Conservation (phyloP, 805 yeast species). For the Ogataea parapolymorpha region DNA sequence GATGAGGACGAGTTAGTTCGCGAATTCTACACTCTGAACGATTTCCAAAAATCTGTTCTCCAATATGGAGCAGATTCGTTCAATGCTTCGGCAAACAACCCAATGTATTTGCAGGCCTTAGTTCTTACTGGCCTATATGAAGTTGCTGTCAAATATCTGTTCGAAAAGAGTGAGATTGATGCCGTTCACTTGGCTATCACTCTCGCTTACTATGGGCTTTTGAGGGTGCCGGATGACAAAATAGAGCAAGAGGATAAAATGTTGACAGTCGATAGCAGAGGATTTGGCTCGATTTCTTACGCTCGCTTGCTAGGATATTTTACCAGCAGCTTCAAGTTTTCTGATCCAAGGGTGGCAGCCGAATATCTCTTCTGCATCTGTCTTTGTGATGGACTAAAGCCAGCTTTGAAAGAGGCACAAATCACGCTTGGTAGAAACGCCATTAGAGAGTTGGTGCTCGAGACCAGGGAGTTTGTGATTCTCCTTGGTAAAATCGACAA, state of each 20-base stretch:
- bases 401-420: constrained; percentile 37
- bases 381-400: constrained; percentile 39
- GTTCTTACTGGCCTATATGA: constrained; percentile 79
- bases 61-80: constrained; percentile 74
- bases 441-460: constrained; percentile 76
- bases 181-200: constrained; percentile 88
- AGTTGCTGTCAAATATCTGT: constrained; percentile 65
- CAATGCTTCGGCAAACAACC: constrained; percentile 59
- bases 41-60: constrained; percentile 68
- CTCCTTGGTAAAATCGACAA: constrained; percentile 79
- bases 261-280: constrained; percentile 34
- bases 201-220: constrained; percentile 66
- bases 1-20: constrained; percentile 43
- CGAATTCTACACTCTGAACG: constrained; percentile 69
- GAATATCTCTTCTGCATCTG: constrained; percentile 79
- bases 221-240: constrained; percentile 39
- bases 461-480: constrained; percentile 78
- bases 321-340: constrained; percentile 74
- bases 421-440: constrained; percentile 68
- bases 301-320: constrained; percentile 74
- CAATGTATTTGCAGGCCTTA: constrained; percentile 70
- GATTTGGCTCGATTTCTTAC: constrained; percentile 38
- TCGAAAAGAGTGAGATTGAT: constrained; percentile 68
- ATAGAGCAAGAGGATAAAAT: constrained; percentile 13
- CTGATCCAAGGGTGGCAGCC: constrained; percentile 89